Base-by-base conservation (phyloP, 768 basidiomycete genomes). In the Naematelia aurantialba region DNA sequence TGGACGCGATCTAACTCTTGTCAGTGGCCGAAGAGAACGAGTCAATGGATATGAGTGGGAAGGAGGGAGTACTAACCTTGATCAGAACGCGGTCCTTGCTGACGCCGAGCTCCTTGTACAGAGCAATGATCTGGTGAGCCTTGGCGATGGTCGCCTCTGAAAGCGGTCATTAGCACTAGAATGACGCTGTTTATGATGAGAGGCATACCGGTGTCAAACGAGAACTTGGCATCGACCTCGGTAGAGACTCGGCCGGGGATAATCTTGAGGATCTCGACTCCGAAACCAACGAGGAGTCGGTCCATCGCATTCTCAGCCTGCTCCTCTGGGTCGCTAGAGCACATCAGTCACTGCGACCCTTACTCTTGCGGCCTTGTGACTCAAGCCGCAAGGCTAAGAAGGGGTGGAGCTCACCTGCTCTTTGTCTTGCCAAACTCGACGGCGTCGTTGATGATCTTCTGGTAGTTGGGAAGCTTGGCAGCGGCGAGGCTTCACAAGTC, bases 201-300 rank as follows among this genome's bases (percentile, higher is more conserved):
- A n/a, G n/a, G n/a, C 68, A 64, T 46, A 72, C 70, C 86, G 80
- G 89, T 97, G 81, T 97, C 89, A 79, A 96, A 97, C 62, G 94
- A 98, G 58, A 98, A 85, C 67, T 89, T 87, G 51, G 96, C 96
- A 78, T 99, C 96, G 67, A 99, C 93, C 79, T 99, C 96, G 63
- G 96, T 98, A 45, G 96, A 99, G 62, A 99, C 94, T 78, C 96
- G 89, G 60, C 96, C 96, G 56, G 96, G 96, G 72, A 99, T 91
- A 80, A 99, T 91, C 62, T 81, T 81, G 52, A 98, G 84, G 74
- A 99, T 97, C 81, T 88, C 92, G 78, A 86, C 89, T 67, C 96
- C 96, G 81, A 99, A 99, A 79, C 91, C 94, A 70, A 98, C 90
- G 63, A 99, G 86, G 73, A 99, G 83, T 67, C 92, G 85, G 80